Base-by-base conservation (phyloP, 2,329 filamentous ascomycete species). In the Beauveria rudraprayagi region DNA sequence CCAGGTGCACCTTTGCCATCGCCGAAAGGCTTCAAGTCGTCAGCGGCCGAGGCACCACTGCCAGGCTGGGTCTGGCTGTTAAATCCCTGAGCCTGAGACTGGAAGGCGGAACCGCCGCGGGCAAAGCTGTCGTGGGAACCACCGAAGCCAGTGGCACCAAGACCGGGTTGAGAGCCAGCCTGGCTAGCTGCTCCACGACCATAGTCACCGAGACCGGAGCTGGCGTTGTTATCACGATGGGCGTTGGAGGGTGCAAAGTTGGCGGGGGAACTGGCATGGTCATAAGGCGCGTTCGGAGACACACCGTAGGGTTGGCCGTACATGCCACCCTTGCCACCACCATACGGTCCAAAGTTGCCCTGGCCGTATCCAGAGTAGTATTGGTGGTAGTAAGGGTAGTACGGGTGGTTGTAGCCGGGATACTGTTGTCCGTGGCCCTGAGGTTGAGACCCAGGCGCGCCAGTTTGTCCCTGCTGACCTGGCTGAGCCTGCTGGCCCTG, bases 321-420 rank as follows among this genome's bases (percentile, higher is more conserved):
- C 65, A 80, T 75, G 62, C 75, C 76, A 41, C 74, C 79, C 76
- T 85, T 85, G 24, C 61, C 34, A 37, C 34, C 34, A 16, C 34
- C 73, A 64, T 85, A 85, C 2, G 82, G 82, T 5, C 71, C 77
- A 59, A 75, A 84, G 37, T 76, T 80, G 56, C 77, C 80, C 68
- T 83, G 80, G 57, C 76, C 76, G 64, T 83, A 84, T 48, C 76
- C 78, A 58, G 82, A 80, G 67, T 80, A 82, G 72, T 86, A 87
- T 62, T 82, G 78, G 63, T 81, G 77, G 67, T 88, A 88, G 71
- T 85, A 87, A 1, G 83, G 83, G 72, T 81, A 86, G 73, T 87
- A 87, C 10, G 82, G 82, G 67, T 85, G 82, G 67, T 72, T 78
- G 68, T 77, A 78, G 66, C 79, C 80, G 46, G 79, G 77, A 68